These are phyloP conservation scores for Erigeron philadelphicus DNA, from an alignment of 140 eudicot genomes.

Conservation along the genomic window DNA sequence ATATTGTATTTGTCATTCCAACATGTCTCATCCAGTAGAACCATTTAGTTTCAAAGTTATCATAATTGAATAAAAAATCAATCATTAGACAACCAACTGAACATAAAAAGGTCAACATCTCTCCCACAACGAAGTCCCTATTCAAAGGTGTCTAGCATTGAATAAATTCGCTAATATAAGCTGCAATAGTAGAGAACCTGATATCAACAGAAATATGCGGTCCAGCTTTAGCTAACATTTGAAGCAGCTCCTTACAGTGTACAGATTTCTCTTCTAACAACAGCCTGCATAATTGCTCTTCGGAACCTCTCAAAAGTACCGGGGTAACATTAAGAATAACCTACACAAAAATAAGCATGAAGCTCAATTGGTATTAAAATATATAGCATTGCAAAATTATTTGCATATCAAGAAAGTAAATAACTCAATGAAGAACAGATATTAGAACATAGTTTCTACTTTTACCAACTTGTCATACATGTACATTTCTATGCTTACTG, in stretches of 20 bases:
- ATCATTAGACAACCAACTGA: not conserved
- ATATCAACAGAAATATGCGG: constrained; percentile 42
- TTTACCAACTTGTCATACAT: not conserved
- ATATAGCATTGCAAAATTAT: constrained; percentile 7
- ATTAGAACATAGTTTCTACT: too few relatives aligned
- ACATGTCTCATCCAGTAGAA: not conserved
- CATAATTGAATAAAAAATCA: not conserved
- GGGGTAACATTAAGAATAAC: constrained; percentile 65
- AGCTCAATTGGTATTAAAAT: constrained; percentile 1
- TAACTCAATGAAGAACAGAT: too few relatives aligned
- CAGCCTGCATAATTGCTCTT: constrained; percentile 51
- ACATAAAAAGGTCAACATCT: not conserved
- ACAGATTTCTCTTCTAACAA: constrained; percentile 42
- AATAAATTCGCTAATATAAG: not conserved
- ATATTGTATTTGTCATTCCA: constrained; percentile 19
- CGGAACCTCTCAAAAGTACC: constrained; percentile 65
- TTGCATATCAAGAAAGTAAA: too few relatives aligned
- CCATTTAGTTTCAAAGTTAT: not conserved
- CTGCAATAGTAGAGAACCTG: constrained; percentile 42
- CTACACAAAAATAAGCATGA: constrained; percentile 33
- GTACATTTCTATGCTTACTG: not conserved
- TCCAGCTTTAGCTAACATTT: constrained; percentile 58
- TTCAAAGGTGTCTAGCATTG: constrained; percentile 5
- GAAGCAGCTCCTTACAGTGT: constrained; percentile 54
- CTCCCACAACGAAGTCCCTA: not conserved